phyloP scores from a whole-genome alignment of 1,284 basidiomycete species.

The Tylopilus sp. region DNA sequence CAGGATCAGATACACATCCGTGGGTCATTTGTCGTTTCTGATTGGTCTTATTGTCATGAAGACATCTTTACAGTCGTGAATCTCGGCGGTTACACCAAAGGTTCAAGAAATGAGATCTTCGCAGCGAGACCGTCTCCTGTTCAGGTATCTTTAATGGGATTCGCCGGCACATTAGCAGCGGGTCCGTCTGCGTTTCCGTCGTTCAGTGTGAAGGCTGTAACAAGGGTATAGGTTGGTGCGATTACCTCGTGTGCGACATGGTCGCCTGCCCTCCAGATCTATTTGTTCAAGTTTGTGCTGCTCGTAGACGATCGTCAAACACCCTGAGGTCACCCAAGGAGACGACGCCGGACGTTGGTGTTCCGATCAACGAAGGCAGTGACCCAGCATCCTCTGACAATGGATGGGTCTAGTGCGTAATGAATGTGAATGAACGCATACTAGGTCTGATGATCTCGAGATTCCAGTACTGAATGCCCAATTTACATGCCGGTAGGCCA shows the following conservation, averaged over 20 bases:
- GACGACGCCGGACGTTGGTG: conserved; percentile 30
- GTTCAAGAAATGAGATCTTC: conserved; percentile 60
- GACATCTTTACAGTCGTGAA: conserved; percentile 42
- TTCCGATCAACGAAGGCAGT: conserved; percentile 40
- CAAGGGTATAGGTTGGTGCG: conserved; percentile 47
- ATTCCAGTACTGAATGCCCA: conserved; percentile 41
- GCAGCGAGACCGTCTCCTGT: conserved; percentile 56
- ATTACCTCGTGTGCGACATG: conserved; percentile 57
- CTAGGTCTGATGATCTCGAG: conserved; percentile 12
- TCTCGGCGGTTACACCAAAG: conserved; percentile 64
- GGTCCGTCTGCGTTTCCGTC: conserved; percentile 29
- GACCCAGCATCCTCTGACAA: conserved; percentile 49
- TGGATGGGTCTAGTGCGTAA: conserved; percentile 53
- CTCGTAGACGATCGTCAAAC: conserved; percentile 9
- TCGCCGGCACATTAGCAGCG: conserved; percentile 53
- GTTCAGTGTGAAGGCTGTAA: neutral
- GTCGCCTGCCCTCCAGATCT: conserved; percentile 46
- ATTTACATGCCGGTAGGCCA: conserved; percentile 48
- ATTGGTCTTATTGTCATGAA: neutral
- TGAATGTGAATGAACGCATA: neutral
- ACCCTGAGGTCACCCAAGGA: conserved; percentile 1
- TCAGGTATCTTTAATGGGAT: conserved; percentile 59
- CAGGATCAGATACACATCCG: conserved; percentile 53
- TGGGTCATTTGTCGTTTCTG: conserved; percentile 23
- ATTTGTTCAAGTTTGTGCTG: conserved; percentile 34